A percentile compares a stretch with the other conserved stretches of the same genome.
phyloP scores from a whole-genome alignment of 768 basidiomycete species.

The Leccinum obscurum region DNA sequence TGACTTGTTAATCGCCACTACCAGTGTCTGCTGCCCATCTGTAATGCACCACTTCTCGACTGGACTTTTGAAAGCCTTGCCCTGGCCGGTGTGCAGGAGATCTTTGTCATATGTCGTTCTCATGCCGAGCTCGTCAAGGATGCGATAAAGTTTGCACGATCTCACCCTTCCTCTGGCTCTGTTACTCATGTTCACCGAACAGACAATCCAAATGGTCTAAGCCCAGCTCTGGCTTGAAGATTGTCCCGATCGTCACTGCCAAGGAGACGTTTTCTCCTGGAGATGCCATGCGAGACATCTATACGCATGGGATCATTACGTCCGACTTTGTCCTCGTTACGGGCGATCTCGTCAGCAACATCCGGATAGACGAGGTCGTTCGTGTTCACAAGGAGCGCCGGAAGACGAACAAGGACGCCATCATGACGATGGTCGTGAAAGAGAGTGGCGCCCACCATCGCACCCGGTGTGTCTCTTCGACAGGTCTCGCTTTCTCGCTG shows the following conservation, averaged over 20 bases:
- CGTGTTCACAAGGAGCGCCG: conserved; percentile 85
- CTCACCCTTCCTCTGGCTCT: conserved; percentile 12
- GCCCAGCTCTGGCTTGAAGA: conserved; percentile 75
- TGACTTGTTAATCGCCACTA: conserved; percentile 19
- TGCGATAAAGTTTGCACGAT: conserved; percentile 68
- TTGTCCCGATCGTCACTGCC: conserved; percentile 81
- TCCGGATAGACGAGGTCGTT: conserved; percentile 88
- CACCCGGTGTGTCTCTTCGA: conserved; percentile 55
- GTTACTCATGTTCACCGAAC: conserved; percentile 13
- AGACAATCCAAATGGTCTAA: conserved; percentile 88
- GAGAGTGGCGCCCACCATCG: conserved; percentile 71
- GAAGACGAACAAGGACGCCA: conserved; percentile 86
- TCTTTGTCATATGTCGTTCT: conserved; percentile 92
- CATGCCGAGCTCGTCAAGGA: conserved; percentile 84
- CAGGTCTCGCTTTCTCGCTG: neutral
- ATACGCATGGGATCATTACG: conserved; percentile 87
- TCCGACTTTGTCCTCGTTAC: conserved; percentile 89
- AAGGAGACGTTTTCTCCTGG: conserved; percentile 87
- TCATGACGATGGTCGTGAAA: conserved; percentile 95
- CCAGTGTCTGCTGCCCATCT: conserved; percentile 90
- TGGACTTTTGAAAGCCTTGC: conserved; percentile 97
- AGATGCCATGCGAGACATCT: conserved; percentile 92
- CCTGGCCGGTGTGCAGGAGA: conserved; percentile 93
- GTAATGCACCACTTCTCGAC: conserved; percentile 89
- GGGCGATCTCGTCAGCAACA: conserved; percentile 91